These are phyloP conservation scores for Hypoxylon sp. DNA, from an alignment of 2,329 filamentous ascomycete species.

Conservation along the genomic window DNA sequence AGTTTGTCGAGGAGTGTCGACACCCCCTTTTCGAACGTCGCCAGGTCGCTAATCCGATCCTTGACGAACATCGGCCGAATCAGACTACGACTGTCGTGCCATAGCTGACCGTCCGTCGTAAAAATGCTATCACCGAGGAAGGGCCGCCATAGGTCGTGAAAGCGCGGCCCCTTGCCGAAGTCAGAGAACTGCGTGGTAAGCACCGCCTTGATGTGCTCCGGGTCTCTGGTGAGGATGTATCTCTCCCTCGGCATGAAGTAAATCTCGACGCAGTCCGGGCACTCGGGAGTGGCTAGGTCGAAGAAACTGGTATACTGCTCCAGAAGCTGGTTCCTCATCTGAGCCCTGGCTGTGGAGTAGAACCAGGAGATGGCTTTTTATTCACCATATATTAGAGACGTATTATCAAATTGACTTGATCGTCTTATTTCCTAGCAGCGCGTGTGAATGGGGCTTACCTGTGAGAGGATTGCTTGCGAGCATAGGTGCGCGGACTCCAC, in stretches of 20 bases:
- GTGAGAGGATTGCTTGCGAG: conserved; percentile 52
- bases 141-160: conserved; percentile 58
- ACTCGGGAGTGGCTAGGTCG: conserved; percentile 46
- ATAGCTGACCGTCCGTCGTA: conserved; percentile 62
- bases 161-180: conserved; percentile 60
- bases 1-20: conserved; percentile 68
- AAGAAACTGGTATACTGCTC: conserved; percentile 51
- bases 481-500: conserved; percentile 51
- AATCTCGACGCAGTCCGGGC: conserved; percentile 55
- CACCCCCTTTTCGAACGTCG: conserved; percentile 71
- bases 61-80: conserved; percentile 66
- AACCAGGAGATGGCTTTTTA: conserved; percentile 44
- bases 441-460: conserved; percentile 42
- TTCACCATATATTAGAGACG: conserved; percentile 8
- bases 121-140: conserved; percentile 69
- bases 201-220: conserved; percentile 68
- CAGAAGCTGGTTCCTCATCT: conserved; percentile 51
- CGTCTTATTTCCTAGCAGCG: neutral
- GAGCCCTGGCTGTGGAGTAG: conserved; percentile 44
- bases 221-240: conserved; percentile 63
- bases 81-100: conserved; percentile 65
- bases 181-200: conserved; percentile 68
- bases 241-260: conserved; percentile 49
- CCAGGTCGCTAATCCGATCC: conserved; percentile 61
- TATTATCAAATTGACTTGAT: neutral